A percentile compares a stretch with the other conserved stretches of the same genome.
These are phyloP conservation scores for Chloranthus sessilifolius DNA, from an alignment of 164 flowering plant genomes.

Conservation along the genomic window DNA sequence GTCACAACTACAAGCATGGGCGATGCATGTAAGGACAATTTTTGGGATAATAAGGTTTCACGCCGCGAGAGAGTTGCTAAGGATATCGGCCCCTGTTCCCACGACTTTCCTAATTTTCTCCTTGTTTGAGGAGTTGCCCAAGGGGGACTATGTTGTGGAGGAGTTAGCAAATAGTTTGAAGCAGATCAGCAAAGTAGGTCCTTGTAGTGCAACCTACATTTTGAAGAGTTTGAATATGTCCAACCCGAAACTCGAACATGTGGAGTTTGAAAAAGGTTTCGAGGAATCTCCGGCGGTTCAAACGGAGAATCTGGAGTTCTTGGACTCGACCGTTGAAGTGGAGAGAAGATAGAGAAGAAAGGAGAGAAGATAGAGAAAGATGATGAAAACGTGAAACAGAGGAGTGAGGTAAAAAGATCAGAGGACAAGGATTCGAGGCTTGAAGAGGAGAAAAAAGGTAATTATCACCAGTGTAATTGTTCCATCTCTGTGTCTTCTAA, in stretches of 20 bases:
- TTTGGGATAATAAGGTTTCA: constrained; percentile 74
- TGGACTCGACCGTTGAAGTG: constrained; percentile 54
- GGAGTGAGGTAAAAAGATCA: too few species aligned
- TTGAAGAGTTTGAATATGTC: constrained; percentile 47
- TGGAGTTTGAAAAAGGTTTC: constrained; percentile 24
- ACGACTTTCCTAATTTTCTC: constrained; percentile 71
- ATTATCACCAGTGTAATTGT: too few species aligned
- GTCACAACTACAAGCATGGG: constrained; percentile 55
- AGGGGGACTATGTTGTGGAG: constrained; percentile 81
- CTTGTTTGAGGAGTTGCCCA: constrained; percentile 73
- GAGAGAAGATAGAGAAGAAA: too few species aligned
- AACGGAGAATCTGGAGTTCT: constrained; percentile 28
- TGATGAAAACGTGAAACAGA: too few species aligned
- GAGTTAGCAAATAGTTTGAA: constrained; percentile 62
- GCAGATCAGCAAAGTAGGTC: constrained; percentile 31
- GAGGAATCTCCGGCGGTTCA: constrained; percentile 18
- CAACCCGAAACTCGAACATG: constrained; percentile 8
- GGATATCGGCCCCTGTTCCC: constrained; percentile 73
- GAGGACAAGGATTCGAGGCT: too few species aligned
- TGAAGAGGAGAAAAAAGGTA: too few species aligned
- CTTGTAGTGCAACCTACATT: constrained; percentile 66
- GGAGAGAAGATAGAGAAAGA: too few species aligned
- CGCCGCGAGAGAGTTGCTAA: constrained; percentile 87
- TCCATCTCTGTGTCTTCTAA: too few species aligned
- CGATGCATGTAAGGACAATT: constrained; percentile 76